phyloP scores from a whole-genome alignment of 2,329 filamentous ascomycete genomes.

The Phoma herbarum region DNA sequence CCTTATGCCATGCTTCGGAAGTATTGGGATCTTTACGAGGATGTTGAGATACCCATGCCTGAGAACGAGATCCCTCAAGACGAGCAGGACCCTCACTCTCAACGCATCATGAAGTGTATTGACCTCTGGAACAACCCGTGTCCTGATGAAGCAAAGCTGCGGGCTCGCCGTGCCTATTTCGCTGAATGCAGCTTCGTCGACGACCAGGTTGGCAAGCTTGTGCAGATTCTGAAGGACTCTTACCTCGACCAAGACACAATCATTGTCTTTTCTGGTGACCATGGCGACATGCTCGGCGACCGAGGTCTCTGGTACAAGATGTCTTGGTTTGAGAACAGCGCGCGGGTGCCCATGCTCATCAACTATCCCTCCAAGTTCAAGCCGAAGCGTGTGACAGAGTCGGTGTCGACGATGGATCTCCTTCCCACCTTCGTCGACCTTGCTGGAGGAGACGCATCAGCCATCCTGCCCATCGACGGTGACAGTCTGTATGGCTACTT shows the following conservation, averaged over 20 bases:
- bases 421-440: constrained; percentile 88
- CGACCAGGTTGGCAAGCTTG: constrained; percentile 85
- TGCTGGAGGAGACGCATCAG: constrained; percentile 73
- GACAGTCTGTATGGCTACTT: constrained; percentile 66
- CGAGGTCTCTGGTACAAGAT: constrained; percentile 97
- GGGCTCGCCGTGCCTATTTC: constrained; percentile 88
- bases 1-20: constrained; percentile 94
- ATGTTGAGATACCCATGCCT: constrained; percentile 84
- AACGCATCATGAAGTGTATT: constrained; percentile 84
- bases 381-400: constrained; percentile 79
- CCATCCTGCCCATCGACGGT: constrained; percentile 84
- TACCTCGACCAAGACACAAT: constrained; percentile 86
- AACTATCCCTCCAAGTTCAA: constrained; percentile 79
- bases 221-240: constrained; percentile 80
- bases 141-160: constrained; percentile 84
- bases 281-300: constrained; percentile 96
- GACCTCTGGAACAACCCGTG: constrained; percentile 87
- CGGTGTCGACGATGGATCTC: constrained; percentile 90
- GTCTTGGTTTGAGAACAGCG: constrained; percentile 93
- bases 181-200: constrained; percentile 94
- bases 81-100: constrained; percentile 85
- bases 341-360: constrained; percentile 86
- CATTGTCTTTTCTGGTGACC: constrained; percentile 90
- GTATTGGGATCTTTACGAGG: constrained; percentile 93
- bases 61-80: constrained; percentile 80